phyloP scores from a whole-genome alignment of 306 rosid species.

The Comarum palustre region DNA sequence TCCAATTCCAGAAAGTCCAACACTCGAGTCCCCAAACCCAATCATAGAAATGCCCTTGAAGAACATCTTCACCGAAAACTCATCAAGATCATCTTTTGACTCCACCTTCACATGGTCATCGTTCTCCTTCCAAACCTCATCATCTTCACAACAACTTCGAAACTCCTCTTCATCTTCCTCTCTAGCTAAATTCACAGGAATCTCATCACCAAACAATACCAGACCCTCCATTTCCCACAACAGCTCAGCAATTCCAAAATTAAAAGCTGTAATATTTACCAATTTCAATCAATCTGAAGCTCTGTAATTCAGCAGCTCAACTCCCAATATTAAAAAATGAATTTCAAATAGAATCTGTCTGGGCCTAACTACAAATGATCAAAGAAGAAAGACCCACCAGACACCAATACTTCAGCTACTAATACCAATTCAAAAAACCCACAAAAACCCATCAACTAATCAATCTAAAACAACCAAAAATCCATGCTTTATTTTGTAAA shows the following conservation, averaged over 20 bases:
- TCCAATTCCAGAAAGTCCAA: constrained; percentile 91
- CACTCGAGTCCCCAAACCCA: constrained; percentile 53
- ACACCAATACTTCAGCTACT: constrained; percentile 21
- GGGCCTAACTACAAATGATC: constrained; percentile 15
- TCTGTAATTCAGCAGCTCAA: constrained; percentile 8
- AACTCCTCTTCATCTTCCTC: constrained; percentile 94
- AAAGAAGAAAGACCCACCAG: constrained; percentile 26
- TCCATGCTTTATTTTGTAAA: background rate
- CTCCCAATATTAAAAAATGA: constrained; percentile 20
- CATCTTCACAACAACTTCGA: constrained; percentile 82
- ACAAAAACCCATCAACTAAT: constrained; percentile 23
- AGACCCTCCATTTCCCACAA: constrained; percentile 52
- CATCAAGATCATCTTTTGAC: constrained; percentile 57
- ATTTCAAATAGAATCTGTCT: constrained; percentile 19
- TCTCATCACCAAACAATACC: constrained; percentile 36
- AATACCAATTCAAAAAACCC: constrained; percentile 26
- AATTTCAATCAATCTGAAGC: constrained; percentile 31
- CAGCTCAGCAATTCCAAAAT: constrained; percentile 17
- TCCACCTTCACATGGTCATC: constrained; percentile 54
- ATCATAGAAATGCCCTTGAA: constrained; percentile 82
- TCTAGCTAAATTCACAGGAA: constrained; percentile 33
- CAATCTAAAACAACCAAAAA: constrained; percentile 18
- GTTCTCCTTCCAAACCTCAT: constrained; percentile 62
- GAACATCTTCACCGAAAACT: constrained; percentile 70
- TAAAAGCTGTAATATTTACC: constrained; percentile 17